These are phyloP conservation scores for Themeda triandra DNA, from an alignment of 176 grass and related monocot species.

Conservation along the genomic window DNA sequence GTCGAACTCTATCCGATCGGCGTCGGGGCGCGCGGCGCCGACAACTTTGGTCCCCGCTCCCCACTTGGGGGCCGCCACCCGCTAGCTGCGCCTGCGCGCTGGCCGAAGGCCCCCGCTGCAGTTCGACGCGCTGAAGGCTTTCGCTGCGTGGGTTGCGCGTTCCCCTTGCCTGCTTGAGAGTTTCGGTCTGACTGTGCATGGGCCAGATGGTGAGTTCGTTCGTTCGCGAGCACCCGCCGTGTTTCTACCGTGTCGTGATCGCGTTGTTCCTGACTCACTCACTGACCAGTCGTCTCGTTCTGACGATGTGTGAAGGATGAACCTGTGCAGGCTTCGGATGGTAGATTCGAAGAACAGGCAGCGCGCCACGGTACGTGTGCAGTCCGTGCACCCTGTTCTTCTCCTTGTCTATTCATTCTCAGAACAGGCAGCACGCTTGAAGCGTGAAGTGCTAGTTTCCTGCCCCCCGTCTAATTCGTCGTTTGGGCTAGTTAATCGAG, in stretches of 20 bases:
- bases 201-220: slow-evolving; percentile 49
- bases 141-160: background rate
- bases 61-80: background rate
- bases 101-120: background rate
- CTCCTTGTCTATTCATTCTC: background rate
- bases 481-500: background rate
- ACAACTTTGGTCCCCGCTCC: background rate
- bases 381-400: background rate
- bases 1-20: slow-evolving; percentile 7
- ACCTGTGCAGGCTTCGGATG: slow-evolving; percentile 43
- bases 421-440: background rate
- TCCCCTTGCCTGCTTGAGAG: too few species aligned
- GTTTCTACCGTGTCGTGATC: background rate
- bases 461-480: background rate
- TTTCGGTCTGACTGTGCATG: slow-evolving; percentile 10
- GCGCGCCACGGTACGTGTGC: slow-evolving; percentile 23
- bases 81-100: slow-evolving; percentile 5
- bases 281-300: background rate
- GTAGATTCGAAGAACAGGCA: slow-evolving; percentile 30
- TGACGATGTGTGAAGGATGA: background rate
- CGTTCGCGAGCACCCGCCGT: background rate
- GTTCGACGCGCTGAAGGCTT: background rate
- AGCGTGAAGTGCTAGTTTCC: background rate
- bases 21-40: background rate
- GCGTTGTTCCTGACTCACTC: background rate